phyloP scores from a whole-genome alignment of 2,329 filamentous ascomycete species.

The Ampelomyces quisqualis region DNA sequence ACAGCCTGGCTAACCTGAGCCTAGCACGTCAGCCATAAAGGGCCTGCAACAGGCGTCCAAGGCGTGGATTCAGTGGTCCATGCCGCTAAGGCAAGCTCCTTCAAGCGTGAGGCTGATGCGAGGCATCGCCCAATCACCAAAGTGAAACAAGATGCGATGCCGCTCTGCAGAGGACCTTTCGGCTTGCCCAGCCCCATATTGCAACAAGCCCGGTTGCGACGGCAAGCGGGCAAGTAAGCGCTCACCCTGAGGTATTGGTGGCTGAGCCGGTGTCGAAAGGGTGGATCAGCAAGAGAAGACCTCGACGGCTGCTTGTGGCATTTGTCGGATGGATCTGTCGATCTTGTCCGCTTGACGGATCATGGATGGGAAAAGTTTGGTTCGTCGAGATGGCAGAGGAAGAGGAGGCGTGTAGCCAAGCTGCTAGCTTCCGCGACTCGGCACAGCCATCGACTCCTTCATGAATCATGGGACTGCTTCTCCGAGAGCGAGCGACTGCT shows the following conservation, averaged over 20 bases:
- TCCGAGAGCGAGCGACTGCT: too few relatives aligned
- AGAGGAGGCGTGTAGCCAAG: neutral
- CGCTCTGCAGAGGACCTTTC: neutral
- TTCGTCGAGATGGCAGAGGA: neutral
- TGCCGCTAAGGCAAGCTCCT: slow-evolving; percentile 1
- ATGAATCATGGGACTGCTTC: too few relatives aligned
- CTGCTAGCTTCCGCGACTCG: neutral
- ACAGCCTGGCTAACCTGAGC: neutral
- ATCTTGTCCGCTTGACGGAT: neutral
- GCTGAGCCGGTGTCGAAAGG: neutral
- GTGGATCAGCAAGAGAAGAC: neutral
- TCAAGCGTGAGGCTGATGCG: slow-evolving; percentile 4
- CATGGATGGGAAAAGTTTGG: neutral
- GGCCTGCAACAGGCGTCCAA: slow-evolving; percentile 2
- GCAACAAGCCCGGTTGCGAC: slow-evolving; percentile 2
- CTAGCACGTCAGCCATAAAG: neutral
- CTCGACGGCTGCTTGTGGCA: too few relatives aligned
- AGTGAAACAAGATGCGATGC: slow-evolving; percentile 2
- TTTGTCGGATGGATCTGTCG: neutral
- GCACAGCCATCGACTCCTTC: neutral
- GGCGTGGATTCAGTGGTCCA: slow-evolving; percentile 1
- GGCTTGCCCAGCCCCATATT: slow-evolving; percentile 1
- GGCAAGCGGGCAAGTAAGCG: slow-evolving; percentile 1
- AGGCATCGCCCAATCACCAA: neutral
- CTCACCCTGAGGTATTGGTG: neutral